Conservation (phyloP, 73 alveolate genomes). For the Paramecium tetraurelia region DNA sequence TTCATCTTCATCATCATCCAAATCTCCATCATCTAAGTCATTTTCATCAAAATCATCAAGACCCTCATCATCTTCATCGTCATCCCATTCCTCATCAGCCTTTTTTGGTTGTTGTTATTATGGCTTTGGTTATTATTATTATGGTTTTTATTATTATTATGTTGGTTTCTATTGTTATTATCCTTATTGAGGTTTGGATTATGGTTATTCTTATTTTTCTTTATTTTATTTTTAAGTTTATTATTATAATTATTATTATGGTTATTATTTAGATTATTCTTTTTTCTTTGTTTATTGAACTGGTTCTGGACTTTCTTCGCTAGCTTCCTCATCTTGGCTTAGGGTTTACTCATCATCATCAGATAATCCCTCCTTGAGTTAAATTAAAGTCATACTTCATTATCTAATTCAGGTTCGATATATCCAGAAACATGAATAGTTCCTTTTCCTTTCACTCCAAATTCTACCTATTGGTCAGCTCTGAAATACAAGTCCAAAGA, state of each 20-base stretch:
- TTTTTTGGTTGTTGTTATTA: background rate
- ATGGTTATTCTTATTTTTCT: slow-evolving; percentile 34
- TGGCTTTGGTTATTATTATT: background rate
- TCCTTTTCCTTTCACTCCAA: slow-evolving; percentile 66
- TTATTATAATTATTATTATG: background rate
- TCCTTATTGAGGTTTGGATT: slow-evolving; percentile 36
- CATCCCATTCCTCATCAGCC: slow-evolving; percentile 56
- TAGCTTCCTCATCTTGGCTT: slow-evolving; percentile 28
- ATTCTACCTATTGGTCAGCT: background rate
- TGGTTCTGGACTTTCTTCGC: background rate
- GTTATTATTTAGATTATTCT: background rate
- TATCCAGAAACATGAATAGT: slow-evolving; percentile 74
- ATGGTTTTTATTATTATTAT: background rate
- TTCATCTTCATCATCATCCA: slow-evolving; percentile 49
- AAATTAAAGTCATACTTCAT: background rate
- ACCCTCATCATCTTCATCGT: slow-evolving; percentile 58
- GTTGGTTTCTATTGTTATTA: background rate
- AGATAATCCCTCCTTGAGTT: background rate
- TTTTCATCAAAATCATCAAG: slow-evolving; percentile 61
- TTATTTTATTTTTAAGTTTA: background rate
- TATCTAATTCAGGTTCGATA: slow-evolving; percentile 73
- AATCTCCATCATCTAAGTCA: slow-evolving; percentile 37
- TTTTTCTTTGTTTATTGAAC: background rate
- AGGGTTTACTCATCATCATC: slow-evolving; percentile 64
- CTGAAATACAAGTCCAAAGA: background rate